Evolutionary conservation across 192 early-diverging fungal species (phyloP).

Genomic region (Umbelopsis vinacea): DNA sequence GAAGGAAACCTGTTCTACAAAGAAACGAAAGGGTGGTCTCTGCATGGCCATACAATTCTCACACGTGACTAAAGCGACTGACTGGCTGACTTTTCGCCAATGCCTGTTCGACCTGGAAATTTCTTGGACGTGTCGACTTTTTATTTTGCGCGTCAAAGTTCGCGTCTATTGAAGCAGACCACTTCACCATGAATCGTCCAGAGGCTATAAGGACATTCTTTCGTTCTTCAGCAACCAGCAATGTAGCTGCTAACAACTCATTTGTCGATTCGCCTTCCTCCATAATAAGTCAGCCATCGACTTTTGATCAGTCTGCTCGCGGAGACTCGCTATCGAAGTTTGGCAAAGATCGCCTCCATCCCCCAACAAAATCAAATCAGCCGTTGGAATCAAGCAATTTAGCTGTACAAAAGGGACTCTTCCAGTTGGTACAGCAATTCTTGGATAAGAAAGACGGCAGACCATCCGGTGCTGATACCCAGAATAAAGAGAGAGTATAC

Average conservation of each 20-base stretch:
- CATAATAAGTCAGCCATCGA: neutral
- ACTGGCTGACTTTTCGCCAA: too few relatives aligned
- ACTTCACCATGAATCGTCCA: constrained; percentile 11
- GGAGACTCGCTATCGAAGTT: neutral
- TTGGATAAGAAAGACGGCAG: neutral
- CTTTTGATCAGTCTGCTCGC: neutral
- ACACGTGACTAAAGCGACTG: neutral
- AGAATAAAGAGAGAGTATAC: constrained; percentile 8
- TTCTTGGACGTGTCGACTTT: neutral
- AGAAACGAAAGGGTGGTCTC: neutral
- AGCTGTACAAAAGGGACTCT: neutral
- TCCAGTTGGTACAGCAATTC: constrained; percentile 1
- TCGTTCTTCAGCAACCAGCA: neutral
- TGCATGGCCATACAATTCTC: neutral
- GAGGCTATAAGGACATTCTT: constrained; percentile 19
- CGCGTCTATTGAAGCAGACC: neutral
- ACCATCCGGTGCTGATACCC: neutral
- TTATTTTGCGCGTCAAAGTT: neutral
- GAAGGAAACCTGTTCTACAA: neutral
- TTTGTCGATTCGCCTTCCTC: constrained; percentile 11
- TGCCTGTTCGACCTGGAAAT: neutral
- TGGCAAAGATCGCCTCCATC: neutral
- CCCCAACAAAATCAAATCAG: neutral
- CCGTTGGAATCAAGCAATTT: constrained; percentile 2
- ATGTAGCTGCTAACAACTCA: neutral